phyloP scores from a whole-genome alignment of 2,329 filamentous ascomycete genomes.

The Colletotrichum lentis region DNA sequence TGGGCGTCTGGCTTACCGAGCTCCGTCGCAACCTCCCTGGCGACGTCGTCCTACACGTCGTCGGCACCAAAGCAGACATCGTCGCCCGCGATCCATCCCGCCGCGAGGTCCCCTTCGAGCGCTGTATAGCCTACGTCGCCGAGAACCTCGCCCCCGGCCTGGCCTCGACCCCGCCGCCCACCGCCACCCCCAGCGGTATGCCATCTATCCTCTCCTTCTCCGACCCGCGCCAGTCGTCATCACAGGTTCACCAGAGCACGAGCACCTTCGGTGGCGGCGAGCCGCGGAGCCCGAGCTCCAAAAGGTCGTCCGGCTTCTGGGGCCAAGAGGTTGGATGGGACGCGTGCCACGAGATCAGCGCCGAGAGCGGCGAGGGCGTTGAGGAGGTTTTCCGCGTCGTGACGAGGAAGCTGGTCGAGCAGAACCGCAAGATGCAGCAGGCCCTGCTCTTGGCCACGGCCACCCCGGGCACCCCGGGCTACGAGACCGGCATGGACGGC shows the following conservation, averaged over 20 bases:
- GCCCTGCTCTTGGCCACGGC: conserved; percentile 65
- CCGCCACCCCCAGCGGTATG: conserved; percentile 57
- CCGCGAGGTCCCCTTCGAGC: conserved; percentile 90
- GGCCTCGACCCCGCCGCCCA: conserved; percentile 72
- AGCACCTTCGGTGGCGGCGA: conserved; percentile 54
- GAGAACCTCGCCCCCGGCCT: conserved; percentile 83
- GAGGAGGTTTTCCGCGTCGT: conserved; percentile 90
- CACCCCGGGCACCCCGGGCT: conserved; percentile 58
- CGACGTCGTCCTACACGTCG: conserved; percentile 89
- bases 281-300: conserved; percentile 68
- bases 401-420: conserved; percentile 68
- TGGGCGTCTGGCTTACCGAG: conserved; percentile 90
- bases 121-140: conserved; percentile 93
- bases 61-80: conserved; percentile 92
- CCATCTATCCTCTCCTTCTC: conserved; percentile 41
- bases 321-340: conserved; percentile 95
- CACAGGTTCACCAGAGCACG: conserved; percentile 31
- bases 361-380: conserved; percentile 92
- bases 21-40: conserved; percentile 79
- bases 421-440: conserved; percentile 70
- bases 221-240: conserved; percentile 38
- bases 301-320: conserved; percentile 82
- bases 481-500: conserved; percentile 55
- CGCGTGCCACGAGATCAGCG: conserved; percentile 95
- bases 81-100: conserved; percentile 81